Evolutionary conservation across 305 asterid genomes (phyloP).

Genomic region (Ilex paraguariensis): DNA sequence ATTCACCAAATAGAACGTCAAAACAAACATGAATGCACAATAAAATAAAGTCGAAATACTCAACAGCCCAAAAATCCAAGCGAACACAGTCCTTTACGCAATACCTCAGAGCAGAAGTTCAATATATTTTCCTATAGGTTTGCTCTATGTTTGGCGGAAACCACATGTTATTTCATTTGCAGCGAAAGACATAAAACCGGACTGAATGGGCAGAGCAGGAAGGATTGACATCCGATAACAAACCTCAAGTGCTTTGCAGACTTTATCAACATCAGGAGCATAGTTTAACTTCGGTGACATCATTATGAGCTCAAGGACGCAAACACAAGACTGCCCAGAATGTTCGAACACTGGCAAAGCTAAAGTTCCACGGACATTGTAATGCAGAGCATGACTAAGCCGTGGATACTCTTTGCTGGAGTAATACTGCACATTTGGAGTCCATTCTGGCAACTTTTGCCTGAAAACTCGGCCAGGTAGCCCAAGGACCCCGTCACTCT

Average conservation of each 20-base stretch:
- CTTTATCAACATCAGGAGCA: constrained; percentile 12
- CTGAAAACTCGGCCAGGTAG: constrained; percentile 14
- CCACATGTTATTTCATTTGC: too few species aligned
- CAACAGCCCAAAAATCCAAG: too few species aligned
- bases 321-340: constrained; percentile 12
- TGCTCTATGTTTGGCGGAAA: too few species aligned
- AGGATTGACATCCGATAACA: too few species aligned
- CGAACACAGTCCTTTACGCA: too few species aligned
- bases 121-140: too few species aligned
- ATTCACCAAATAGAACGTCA: too few species aligned
- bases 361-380: constrained; percentile 2
- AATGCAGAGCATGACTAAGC: constrained; percentile 5
- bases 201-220: too few species aligned
- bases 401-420: constrained; percentile 12
- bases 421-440: constrained; percentile 18
- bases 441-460: constrained; percentile 14
- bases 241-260: constrained; percentile 17
- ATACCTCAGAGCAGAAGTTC: too few species aligned
- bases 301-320: constrained; percentile 14
- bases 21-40: too few species aligned
- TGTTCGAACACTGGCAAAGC: constrained; percentile 15
- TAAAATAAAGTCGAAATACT: too few species aligned
- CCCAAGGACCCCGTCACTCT: background rate
- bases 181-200: too few species aligned
- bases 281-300: constrained; percentile 11